Evolutionary conservation across 1,284 basidiomycete genomes (phyloP).

Genomic region (Fomitopsis palustris): DNA sequence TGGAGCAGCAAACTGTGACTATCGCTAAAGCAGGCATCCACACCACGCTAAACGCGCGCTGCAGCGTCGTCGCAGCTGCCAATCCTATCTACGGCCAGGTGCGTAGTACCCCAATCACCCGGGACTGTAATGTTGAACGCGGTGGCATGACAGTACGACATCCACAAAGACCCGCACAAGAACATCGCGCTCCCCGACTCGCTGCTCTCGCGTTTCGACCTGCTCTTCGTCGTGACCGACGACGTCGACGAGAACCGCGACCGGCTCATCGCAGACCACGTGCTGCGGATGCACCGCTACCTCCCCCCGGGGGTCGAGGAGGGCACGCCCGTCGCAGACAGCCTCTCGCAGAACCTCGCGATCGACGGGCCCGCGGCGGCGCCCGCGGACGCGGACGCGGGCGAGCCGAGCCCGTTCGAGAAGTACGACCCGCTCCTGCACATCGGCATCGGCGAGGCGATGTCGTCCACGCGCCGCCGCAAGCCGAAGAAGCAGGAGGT

Average conservation of each 20-base stretch:
- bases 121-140: too few relatives aligned
- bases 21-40: constrained; percentile 99
- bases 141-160: constrained; percentile 77
- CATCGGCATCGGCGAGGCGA: constrained; percentile 58
- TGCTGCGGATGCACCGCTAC: constrained; percentile 96
- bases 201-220: constrained; percentile 97
- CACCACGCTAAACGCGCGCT: constrained; percentile 96
- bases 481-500: constrained; percentile 79
- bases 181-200: constrained; percentile 99
- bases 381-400: constrained; percentile 50
- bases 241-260: constrained; percentile 96
- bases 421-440: constrained; percentile 97
- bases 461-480: constrained; percentile 42
- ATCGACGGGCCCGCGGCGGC: constrained; percentile 72
- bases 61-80: constrained; percentile 96
- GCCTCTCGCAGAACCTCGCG: constrained; percentile 81
- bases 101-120: constrained; percentile 21
- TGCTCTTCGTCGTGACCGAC: constrained; percentile 97
- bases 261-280: constrained; percentile 95
- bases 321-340: constrained; percentile 87
- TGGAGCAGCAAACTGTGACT: constrained; percentile 99
- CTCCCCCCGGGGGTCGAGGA: constrained; percentile 96
- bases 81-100: constrained; percentile 99
- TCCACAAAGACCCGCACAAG: constrained; percentile 98
- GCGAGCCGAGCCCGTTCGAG: constrained; percentile 85